Evolutionary conservation across 2,329 filamentous ascomycete genomes (phyloP), one percentile per base, ranked within the genome.

Genomic region (Huntiella omanensis): DNA sequence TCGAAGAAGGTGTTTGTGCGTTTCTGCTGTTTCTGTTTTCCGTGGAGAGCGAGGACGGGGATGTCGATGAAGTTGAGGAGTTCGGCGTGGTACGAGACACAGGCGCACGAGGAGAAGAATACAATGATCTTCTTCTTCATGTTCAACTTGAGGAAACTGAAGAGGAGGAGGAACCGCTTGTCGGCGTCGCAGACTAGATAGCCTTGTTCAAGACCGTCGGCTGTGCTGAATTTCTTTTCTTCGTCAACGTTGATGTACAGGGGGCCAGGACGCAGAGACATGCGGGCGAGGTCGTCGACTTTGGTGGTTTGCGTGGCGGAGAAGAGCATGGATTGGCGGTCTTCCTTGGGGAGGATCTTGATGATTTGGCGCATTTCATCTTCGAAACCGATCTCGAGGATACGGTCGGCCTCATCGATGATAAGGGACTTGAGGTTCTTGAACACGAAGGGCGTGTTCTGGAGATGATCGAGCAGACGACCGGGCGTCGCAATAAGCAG

Each of bases 1-100:
- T 96, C 88, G 62, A 96, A 98, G 62, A 98, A 98, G 1, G 86
- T 94, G 59, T 92, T 93, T 17, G 91, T 98, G n/a, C 91, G 83
- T 63, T 94, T 94, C 64, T 95, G 86, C 64, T 98, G 91, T 65
- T 98, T 98, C 64, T 94, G 85, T 65, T 98, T 95, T 54, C 86
- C 91, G 61, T 92, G 84, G 5, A 93, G 69, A 54, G 84, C 81
- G 38, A 93, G 71, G 2, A 92, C 83, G 4, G 83, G 86, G 36
- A 95, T 72, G 61, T 96, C 91, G 56, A 96, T 95, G 65, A 94
- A 96, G 67, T 96, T 96, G 54, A 98, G 76, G 22, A 98, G 75
- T 61, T 96, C 87, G 19, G 83, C 77, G 63, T 94, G 86, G 64
- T 96, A 98, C 61, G 93, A 93, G 56, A 96, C 88, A 54, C 82